Conservation (phyloP, 2,329 filamentous ascomycete genomes). For the Trichophyton rubrum region DNA sequence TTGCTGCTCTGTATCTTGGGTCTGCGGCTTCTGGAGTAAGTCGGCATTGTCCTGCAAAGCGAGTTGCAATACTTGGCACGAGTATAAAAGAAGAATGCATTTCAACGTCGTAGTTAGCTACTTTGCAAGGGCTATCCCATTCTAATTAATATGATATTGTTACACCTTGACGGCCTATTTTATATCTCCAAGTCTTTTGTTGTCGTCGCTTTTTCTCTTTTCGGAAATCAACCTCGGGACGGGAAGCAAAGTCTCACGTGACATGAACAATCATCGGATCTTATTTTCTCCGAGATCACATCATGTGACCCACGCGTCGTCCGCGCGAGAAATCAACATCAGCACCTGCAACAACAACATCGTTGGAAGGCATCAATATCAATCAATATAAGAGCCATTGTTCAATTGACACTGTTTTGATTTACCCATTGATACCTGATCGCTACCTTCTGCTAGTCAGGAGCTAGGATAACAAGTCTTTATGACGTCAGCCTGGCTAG, state of each 20-base stretch:
- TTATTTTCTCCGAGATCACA: not conserved
- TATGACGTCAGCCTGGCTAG: not conserved
- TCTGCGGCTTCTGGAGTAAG: too few relatives aligned
- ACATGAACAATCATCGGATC: not conserved
- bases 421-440: not conserved
- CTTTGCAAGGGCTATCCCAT: too few relatives aligned
- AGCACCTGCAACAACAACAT: not conserved
- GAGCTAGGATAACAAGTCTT: not conserved
- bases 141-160: too few relatives aligned
- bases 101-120: too few relatives aligned
- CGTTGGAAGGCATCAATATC: not conserved
- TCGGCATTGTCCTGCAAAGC: too few relatives aligned
- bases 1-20: too few relatives aligned
- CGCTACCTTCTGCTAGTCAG: not conserved
- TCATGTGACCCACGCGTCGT: not conserved
- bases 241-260: too few relatives aligned
- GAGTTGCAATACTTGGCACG: too few relatives aligned
- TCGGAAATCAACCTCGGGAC: not conserved
- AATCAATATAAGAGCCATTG: not conserved
- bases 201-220: too few relatives aligned
- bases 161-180: too few relatives aligned
- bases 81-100: too few relatives aligned
- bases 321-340: not conserved
- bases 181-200: too few relatives aligned
- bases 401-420: not conserved